phyloP scores from a whole-genome alignment of 2,329 filamentous ascomycete species.

The Xylaria polymorpha region DNA sequence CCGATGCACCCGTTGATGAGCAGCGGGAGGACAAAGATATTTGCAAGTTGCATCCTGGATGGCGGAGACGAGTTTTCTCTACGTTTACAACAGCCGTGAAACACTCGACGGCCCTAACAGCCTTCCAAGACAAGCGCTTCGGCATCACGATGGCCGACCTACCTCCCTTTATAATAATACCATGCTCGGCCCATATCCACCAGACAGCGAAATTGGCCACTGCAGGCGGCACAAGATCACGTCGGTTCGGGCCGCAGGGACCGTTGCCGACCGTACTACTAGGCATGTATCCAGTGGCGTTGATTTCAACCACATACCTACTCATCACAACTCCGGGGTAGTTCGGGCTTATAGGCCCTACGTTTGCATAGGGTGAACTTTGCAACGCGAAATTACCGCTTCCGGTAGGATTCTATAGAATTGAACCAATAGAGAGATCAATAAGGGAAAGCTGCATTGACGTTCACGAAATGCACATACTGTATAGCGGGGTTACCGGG shows the following conservation, averaged over 20 bases:
- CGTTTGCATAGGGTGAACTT: neutral
- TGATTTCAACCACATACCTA: neutral
- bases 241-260: neutral
- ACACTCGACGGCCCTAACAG: neutral
- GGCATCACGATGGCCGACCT: neutral
- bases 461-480: neutral
- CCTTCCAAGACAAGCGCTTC: neutral
- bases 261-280: neutral
- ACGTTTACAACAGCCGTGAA: neutral
- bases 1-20: neutral
- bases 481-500: neutral
- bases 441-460: neutral
- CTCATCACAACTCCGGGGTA: neutral
- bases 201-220: neutral
- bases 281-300: too few species aligned
- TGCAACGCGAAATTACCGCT: neutral
- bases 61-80: neutral
- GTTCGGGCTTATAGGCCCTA: neutral
- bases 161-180: slow-evolving; percentile 4
- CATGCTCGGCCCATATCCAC: neutral
- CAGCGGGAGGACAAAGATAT: neutral
- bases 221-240: neutral
- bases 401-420: neutral
- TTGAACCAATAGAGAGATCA: neutral
- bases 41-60: slow-evolving; percentile 6